phyloP scores from a whole-genome alignment of 495 filamentous ascomycete species.

The Apodospora peruviana region DNA sequence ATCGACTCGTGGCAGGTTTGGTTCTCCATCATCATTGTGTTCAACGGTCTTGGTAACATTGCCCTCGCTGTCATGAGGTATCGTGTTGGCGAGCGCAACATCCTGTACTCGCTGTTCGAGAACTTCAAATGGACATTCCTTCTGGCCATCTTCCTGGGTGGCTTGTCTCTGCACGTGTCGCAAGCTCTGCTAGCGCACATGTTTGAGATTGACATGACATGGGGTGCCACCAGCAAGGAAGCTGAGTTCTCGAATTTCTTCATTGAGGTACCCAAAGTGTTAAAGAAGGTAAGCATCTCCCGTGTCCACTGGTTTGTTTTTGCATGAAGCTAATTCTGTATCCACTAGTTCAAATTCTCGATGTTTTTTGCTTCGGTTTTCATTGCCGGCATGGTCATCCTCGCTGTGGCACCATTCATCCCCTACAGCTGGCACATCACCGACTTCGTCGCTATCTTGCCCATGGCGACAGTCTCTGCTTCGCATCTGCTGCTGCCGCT shows the following conservation, averaged over 20 bases:
- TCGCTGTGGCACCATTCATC: conserved; percentile 59
- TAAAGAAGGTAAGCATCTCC: conserved; percentile 45
- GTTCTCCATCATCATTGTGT: conserved; percentile 67
- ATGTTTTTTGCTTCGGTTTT: conserved; percentile 59
- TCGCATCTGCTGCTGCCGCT: conserved; percentile 69
- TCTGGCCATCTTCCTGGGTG: conserved; percentile 64
- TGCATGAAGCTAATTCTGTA: neutral
- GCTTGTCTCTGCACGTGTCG: conserved; percentile 62
- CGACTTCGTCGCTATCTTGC: conserved; percentile 76
- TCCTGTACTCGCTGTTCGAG: conserved; percentile 53
- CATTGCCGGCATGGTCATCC: conserved; percentile 60
- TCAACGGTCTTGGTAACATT: conserved; percentile 63
- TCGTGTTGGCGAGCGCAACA: conserved; percentile 53
- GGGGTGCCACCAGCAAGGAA: conserved; percentile 68
- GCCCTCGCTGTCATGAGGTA: conserved; percentile 63
- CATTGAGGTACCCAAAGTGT: conserved; percentile 70
- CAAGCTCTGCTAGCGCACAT: conserved; percentile 65
- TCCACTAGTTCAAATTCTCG: conserved; percentile 63
- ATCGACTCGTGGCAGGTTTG: conserved; percentile 72
- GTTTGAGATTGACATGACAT: conserved; percentile 69
- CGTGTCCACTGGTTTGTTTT: neutral
- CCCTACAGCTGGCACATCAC: conserved; percentile 64
- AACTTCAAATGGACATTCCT: conserved; percentile 71
- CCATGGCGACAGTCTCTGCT: conserved; percentile 65
- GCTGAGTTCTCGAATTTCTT: conserved; percentile 74